Evolutionary conservation across 306 rosid genomes (phyloP), one percentile per base, ranked within the genome.

Genomic region (Acacia acuminata): DNA sequence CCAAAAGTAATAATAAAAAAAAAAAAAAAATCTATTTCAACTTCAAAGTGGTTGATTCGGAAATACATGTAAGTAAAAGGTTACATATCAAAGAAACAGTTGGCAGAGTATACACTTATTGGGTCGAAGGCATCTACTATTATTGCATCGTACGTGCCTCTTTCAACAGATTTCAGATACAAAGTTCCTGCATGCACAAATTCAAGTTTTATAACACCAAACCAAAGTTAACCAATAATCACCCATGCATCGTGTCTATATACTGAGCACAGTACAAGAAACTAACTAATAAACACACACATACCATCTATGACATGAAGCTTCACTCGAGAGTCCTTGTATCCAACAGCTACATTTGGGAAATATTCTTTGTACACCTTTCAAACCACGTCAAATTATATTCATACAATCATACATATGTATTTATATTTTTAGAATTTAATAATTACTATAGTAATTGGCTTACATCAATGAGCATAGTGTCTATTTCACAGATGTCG

Each of bases 401-500:
- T 6, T 38, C 42, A 38, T n/a, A n/a, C n/a, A n/a, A n/a, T n/a
- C n/a, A n/a, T 38, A 38, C 5, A 38, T 38, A 38, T 38, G 4
- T 5, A 5, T 36, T 0, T 36, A 5, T 38, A 63, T 63, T 14
- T 16, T 50, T 17, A 50, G 60, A 53, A 53, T 53, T 17, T 53
- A 53, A 38, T 5, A 38, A 38, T 38, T 38, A 38, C 1, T 6
- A 38, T 38, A 38, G 7, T 38, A 38, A 38, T 38, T 5, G 42
- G 42, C 42, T 87, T 42, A 91, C 97, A 55, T 91, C 90, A 75
- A 93, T 78, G 24, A 93, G 79, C 95, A 91, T 93, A 10, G 79
- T 85, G 92, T 91, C 95, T 7, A 93, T 88, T 82, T 93, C 97
- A 79, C 92, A 91, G 19, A 93, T 88, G 77, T 93, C 92, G 15